Conservation (phyloP, 2,329 filamentous ascomycete genomes). For the Arthrobotrys musiformis region DNA sequence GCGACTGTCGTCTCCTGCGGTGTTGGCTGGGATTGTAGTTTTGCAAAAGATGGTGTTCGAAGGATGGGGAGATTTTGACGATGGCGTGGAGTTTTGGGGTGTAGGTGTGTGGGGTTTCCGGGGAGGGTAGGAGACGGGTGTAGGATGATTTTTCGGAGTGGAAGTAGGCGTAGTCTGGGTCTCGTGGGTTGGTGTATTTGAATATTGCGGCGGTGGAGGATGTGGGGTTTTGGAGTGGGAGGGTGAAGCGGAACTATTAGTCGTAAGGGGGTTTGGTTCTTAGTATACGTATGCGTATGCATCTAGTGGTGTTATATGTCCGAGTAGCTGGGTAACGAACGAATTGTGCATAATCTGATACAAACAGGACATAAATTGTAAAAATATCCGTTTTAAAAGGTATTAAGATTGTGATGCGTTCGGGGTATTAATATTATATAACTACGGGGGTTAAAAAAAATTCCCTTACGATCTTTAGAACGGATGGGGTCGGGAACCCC, state of each 20-base stretch:
- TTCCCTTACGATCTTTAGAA: slow-evolving; percentile 51
- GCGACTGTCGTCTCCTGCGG: slow-evolving; percentile 23
- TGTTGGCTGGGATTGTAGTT: slow-evolving; percentile 12
- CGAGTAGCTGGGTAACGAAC: background rate
- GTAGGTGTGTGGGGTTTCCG: background rate
- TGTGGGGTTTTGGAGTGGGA: slow-evolving; percentile 3
- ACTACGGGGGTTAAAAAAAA: background rate
- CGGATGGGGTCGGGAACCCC: slow-evolving; percentile 18
- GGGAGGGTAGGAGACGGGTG: slow-evolving; percentile 18
- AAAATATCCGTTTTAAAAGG: no score
- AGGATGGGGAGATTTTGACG: slow-evolving; percentile 26
- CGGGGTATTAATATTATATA: background rate
- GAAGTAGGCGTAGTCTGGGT: slow-evolving; percentile 37
- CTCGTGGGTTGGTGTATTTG: slow-evolving; percentile 1
- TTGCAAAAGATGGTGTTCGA: slow-evolving; percentile 16
- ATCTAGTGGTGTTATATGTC: no score
- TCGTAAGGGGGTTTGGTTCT: background rate
- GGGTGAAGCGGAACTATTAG: slow-evolving; percentile 48
- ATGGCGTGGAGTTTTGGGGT: slow-evolving; percentile 18
- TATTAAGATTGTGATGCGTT: background rate
- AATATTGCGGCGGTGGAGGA: background rate
- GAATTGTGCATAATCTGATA: background rate
- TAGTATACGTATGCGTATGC: background rate
- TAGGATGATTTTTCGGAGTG: slow-evolving; percentile 33
- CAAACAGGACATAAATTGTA: background rate